Evolutionary conservation across 2,329 filamentous ascomycete species (phyloP).

Genomic region (Penicillium sp.): DNA sequence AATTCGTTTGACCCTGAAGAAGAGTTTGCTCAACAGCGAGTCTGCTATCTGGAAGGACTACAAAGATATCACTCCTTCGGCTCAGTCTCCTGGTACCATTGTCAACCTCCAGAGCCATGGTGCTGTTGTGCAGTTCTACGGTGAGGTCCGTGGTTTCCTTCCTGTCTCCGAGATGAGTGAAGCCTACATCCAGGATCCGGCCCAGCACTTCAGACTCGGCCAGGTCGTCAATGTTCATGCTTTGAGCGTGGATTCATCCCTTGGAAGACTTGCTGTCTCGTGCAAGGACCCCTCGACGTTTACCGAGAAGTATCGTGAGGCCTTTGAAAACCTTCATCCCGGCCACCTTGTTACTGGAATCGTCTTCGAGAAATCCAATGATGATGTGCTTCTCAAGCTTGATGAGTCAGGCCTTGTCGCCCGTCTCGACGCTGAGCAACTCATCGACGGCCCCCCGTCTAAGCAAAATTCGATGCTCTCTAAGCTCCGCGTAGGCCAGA

Average conservation of each 20-base stretch:
- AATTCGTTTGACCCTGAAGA: conserved; percentile 88
- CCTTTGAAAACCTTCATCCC: conserved; percentile 69
- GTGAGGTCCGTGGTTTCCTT: conserved; percentile 77
- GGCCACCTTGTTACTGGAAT: conserved; percentile 75
- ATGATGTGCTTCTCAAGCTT: conserved; percentile 75
- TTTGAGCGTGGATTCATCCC: conserved; percentile 72
- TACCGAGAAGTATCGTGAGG: conserved; percentile 70
- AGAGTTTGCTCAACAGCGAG: conserved; percentile 88
- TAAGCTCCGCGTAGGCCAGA: conserved; percentile 81
- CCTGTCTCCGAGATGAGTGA: conserved; percentile 98
- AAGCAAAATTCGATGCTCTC: conserved; percentile 77
- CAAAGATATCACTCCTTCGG: conserved; percentile 68
- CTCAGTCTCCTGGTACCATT: conserved; percentile 82
- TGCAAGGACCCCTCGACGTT: conserved; percentile 87
- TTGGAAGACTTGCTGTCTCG: conserved; percentile 75
- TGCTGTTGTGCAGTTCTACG: conserved; percentile 91
- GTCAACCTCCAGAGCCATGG: conserved; percentile 75
- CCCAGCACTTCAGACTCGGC: conserved; percentile 82
- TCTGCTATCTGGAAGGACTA: conserved; percentile 75
- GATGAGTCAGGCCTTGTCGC: conserved; percentile 73
- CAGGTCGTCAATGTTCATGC: conserved; percentile 91
- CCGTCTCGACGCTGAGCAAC: conserved; percentile 71
- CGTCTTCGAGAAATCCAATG: conserved; percentile 76
- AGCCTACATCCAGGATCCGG: conserved; percentile 85
- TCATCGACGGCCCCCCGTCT: conserved; percentile 78